Evolutionary conservation across 805 yeast species (phyloP), one percentile per base, ranked within the genome.

Genomic region (Candida insectorum): DNA sequence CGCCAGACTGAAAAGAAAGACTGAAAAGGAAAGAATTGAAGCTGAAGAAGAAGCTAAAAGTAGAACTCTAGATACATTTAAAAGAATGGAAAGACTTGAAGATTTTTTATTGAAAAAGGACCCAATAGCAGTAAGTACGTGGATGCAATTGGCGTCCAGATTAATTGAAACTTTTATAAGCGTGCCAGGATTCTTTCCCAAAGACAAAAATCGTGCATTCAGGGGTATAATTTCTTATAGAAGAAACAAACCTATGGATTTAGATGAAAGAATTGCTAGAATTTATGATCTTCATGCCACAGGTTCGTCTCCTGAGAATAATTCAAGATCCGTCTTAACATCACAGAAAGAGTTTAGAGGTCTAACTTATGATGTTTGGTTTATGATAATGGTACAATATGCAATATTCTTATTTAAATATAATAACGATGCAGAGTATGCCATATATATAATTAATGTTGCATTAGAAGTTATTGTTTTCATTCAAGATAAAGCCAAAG

Each of bases 71-170:
- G 78, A 76, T 33, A 79, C 73, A 39, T 77, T 62, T 48, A 67
- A 71, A 10, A 65, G 81, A 40, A 62, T 83, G 54, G 61, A 68
- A 13, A 64, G 81, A 34, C 68, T 81, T 31, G 59, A 58, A 37
- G 62, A 53, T 6, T 55, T 62, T 8, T 52, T 60, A 5, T 44
- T 43, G 19, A 41, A 42, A 15, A 52, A 59, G 11, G 81, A 80
- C 41, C 60, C 56, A 11, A 77, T 76, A n/a, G 84, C 93, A 0
- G 71, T 78, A 2, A 66, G 72, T 6, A 75, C 85, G 2, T 93
- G 97, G 97, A 71, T 85, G 44, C 85, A 86, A 40, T 64, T 79
- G 4, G 96, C 91, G 0, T 75, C 85, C 2, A 95, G 84, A 44
- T 68, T 93, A 31, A 77, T 91, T 26, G 95, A 88, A 49, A 77